Conservation (phyloP, 495 filamentous ascomycete species). For the Xylaria sp. region DNA sequence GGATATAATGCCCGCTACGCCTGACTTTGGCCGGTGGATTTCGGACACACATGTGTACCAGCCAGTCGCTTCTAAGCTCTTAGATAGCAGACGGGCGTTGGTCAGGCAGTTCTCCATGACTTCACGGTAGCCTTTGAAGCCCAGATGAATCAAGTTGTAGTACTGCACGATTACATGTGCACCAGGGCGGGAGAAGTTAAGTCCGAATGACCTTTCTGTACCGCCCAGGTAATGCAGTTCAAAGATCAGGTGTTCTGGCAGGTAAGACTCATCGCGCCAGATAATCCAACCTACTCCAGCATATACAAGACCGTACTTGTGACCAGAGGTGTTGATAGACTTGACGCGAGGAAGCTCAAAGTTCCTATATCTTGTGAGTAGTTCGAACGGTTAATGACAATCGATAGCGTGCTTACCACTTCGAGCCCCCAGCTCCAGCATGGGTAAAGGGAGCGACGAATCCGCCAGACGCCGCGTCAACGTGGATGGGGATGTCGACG, state of each 20-base stretch:
- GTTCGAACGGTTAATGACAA: neutral
- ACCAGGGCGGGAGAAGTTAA: constrained; percentile 79
- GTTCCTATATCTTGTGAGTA: constrained; percentile 55
- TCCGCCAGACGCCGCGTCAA: constrained; percentile 75
- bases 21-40: constrained; percentile 63
- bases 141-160: constrained; percentile 78
- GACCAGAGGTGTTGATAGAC: constrained; percentile 76
- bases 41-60: constrained; percentile 76
- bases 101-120: constrained; percentile 77
- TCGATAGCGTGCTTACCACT: constrained; percentile 55
- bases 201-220: constrained; percentile 74
- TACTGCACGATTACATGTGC: constrained; percentile 78
- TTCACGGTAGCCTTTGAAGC: constrained; percentile 66
- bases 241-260: constrained; percentile 76
- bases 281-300: constrained; percentile 78
- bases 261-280: constrained; percentile 71
- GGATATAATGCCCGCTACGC: constrained; percentile 27
- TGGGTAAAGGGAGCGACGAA: constrained; percentile 78
- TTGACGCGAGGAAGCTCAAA: constrained; percentile 75
- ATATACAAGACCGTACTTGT: constrained; percentile 79
- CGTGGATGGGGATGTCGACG: constrained; percentile 74
- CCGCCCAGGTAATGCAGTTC: constrained; percentile 79
- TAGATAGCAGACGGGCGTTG: constrained; percentile 71
- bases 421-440: constrained; percentile 63
- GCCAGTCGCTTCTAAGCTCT: constrained; percentile 70